Percentiles rank a stretch among this genome's conserved stretches.
Evolutionary conservation across 1,284 basidiomycete species (phyloP).

Genomic region (Chondrostereum purpureum): DNA sequence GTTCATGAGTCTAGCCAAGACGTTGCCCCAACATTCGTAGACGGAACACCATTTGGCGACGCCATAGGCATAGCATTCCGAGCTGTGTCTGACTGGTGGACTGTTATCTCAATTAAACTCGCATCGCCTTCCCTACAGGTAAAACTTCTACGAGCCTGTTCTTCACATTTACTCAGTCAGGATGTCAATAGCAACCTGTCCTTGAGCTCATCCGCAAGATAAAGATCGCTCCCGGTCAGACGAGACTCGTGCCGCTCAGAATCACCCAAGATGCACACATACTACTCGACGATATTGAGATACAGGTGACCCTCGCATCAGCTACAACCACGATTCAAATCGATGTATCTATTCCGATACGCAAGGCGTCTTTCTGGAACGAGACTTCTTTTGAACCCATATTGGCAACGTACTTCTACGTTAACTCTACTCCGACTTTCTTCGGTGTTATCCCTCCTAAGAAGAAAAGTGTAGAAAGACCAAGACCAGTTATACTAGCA

Average conservation of each 20-base stretch:
- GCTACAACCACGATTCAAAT: constrained; percentile 13
- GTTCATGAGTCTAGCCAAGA: constrained; percentile 44
- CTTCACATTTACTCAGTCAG: constrained; percentile 17
- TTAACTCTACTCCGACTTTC: constrained; percentile 44
- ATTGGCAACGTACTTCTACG: constrained; percentile 54
- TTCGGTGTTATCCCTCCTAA: constrained; percentile 55
- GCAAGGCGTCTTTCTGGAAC: constrained; percentile 36
- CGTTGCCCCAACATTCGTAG: constrained; percentile 55
- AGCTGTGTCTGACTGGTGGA: constrained; percentile 49
- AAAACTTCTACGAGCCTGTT: constrained; percentile 13
- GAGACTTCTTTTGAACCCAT: constrained; percentile 29
- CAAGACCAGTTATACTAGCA: constrained; percentile 55
- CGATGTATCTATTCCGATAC: constrained; percentile 32
- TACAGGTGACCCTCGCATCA: constrained; percentile 31
- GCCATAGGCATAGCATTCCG: constrained; percentile 58
- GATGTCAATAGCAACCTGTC: no score
- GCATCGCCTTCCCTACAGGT: no score
- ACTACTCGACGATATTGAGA: constrained; percentile 13
- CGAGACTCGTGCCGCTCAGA: constrained; percentile 45
- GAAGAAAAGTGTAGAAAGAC: constrained; percentile 11
- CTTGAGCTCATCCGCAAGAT: constrained; percentile 30
- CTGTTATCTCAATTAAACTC: constrained; percentile 25
- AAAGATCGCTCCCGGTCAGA: constrained; percentile 55
- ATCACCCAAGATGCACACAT: constrained; percentile 31
- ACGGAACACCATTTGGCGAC: constrained; percentile 61